Evolutionary conservation across 139 green algal genomes (phyloP), one percentile per base, ranked within the genome.

Genomic region (Chlorokybus atmophyticus): DNA sequence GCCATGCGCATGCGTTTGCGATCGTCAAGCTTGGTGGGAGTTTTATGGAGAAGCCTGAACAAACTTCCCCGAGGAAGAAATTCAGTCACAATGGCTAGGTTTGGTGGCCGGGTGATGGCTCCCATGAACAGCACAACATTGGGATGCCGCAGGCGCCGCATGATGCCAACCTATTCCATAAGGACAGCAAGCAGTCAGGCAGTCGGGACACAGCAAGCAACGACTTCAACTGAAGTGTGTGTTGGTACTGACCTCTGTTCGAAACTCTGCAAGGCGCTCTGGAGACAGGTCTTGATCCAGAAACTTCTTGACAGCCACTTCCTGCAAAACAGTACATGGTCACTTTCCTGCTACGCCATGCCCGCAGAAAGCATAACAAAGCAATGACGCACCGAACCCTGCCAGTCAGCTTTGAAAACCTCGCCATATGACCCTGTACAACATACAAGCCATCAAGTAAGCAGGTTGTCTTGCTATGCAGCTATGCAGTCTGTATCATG

Each of bases 1-100:
- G 63, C 63, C 63, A 71, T 71, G 8, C 57, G 63, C 27, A 71
- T 68, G 31, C 62, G 62, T 1, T 32, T n/a, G 35, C 66, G 39
- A 4, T 70, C 52, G 1, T 67, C 26, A 4, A 52, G 26, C 4
- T 60, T 25, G 31, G 40, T 52, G 29, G 27, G 27, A 3, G 56
- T 54, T n/a, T 55, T 54, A 28, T 70, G 62, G 38, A 70, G 56
- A 23, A 70, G 25, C 2, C 62, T 54, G 38, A 54, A 70, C 42
- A 70, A 47, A 48, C 56, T 68, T 19, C 62, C 62, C 32, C 62
- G 61, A 6, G 27, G 64, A 4, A 81, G 52, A 38, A 82, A 88
- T 30, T 89, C 75, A 3, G 79, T 88, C 38, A 91, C 75, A 53
- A 91, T 91, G 54, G 60, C 77, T 28, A 90, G 68, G 66, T 84